phyloP scores from a whole-genome alignment of 805 yeast genomes.

The Ogataea angusta region DNA sequence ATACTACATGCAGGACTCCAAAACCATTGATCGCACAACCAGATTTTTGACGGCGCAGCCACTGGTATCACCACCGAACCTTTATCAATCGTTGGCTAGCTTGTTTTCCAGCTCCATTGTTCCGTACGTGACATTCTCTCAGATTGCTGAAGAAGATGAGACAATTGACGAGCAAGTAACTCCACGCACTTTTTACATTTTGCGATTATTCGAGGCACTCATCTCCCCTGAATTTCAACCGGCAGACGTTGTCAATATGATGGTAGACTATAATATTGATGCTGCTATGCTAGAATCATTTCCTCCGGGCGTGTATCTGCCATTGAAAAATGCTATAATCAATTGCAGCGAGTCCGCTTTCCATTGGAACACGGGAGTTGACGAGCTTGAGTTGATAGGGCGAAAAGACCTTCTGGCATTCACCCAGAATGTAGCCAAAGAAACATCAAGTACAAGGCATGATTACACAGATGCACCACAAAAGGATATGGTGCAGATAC shows the following conservation, averaged over 20 bases:
- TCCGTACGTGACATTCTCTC: constrained; percentile 64
- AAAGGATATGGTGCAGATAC: constrained; percentile 42
- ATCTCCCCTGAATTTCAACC: constrained; percentile 52
- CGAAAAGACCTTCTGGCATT: constrained; percentile 55
- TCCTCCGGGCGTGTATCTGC: constrained; percentile 69
- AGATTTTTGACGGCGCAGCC: constrained; percentile 43
- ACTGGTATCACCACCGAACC: constrained; percentile 56
- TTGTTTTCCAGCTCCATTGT: constrained; percentile 44
- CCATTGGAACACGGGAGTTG: constrained; percentile 38
- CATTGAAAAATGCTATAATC: constrained; percentile 60
- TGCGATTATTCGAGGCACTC: constrained; percentile 60
- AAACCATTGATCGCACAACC: constrained; percentile 36
- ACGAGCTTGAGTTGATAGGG: constrained; percentile 56
- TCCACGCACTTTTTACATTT: constrained; percentile 59
- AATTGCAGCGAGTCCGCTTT: constrained; percentile 50
- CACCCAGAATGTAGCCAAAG: constrained; percentile 9
- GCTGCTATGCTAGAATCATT: constrained; percentile 56
- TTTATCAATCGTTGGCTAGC: constrained; percentile 54
- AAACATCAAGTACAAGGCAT: constrained; percentile 5
- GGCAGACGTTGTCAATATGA: constrained; percentile 54
- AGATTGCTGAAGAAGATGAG: constrained; percentile 60
- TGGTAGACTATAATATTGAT: constrained; percentile 56
- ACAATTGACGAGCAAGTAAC: constrained; percentile 56
- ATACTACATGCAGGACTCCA: constrained; percentile 45
- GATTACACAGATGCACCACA: constrained; percentile 11